Evolutionary conservation across 2,329 filamentous ascomycete genomes (phyloP).

Genomic region (Coleophoma cylindrospora): DNA sequence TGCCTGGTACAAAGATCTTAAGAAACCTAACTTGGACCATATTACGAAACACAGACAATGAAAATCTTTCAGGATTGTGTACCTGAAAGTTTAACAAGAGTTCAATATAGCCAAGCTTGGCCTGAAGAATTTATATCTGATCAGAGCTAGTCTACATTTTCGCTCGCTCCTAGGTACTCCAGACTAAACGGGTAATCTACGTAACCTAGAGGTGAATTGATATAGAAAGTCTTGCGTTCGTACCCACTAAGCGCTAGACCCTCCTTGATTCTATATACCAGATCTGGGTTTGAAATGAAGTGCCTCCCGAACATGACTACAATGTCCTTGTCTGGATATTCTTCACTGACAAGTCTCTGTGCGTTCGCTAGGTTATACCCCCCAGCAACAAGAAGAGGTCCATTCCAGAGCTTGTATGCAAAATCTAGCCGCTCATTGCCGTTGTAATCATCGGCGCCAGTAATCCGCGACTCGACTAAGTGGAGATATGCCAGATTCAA

Average conservation of each 20-base stretch:
- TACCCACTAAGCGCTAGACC: slow-evolving; percentile 7
- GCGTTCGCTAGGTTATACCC: slow-evolving; percentile 21
- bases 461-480: slow-evolving; percentile 47
- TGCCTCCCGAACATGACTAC: slow-evolving; percentile 21
- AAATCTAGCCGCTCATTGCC: slow-evolving; percentile 28
- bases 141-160: slow-evolving; percentile 14
- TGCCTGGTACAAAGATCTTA: too few species aligned
- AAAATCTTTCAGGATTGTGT: too few species aligned
- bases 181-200: slow-evolving; percentile 3
- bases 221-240: slow-evolving; percentile 13
- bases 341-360: slow-evolving; percentile 29
- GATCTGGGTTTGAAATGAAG: slow-evolving; percentile 37
- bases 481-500: slow-evolving; percentile 44
- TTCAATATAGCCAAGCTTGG: too few species aligned
- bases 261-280: slow-evolving; percentile 21
- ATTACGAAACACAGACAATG: too few species aligned
- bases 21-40: too few species aligned
- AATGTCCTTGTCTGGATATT: slow-evolving; percentile 9
- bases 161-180: slow-evolving; percentile 1
- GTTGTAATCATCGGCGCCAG: slow-evolving; percentile 44
- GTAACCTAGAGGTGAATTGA: slow-evolving; percentile 1
- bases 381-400: slow-evolving; percentile 12
- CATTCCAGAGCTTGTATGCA: slow-evolving; percentile 7
- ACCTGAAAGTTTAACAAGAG: too few species aligned
- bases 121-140: too few species aligned